These are phyloP conservation scores for Sugiyamaella chiloensis DNA, from an alignment of 805 yeast species.

Conservation along the genomic window DNA sequence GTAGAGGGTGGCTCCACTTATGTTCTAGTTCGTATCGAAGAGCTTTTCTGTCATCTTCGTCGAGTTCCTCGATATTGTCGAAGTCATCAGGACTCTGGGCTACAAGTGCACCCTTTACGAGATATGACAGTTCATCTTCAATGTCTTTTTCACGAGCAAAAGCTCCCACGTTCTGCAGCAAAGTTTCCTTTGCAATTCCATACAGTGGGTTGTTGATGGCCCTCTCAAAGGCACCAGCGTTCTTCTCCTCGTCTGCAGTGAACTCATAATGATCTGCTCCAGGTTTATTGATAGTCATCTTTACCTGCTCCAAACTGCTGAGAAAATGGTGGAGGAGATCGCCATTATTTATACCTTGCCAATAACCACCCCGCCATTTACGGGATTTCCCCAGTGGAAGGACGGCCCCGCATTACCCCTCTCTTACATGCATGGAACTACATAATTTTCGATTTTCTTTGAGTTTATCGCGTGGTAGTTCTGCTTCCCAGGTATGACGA, in stretches of 20 bases:
- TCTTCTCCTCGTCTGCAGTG: not conserved
- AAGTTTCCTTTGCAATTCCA: constrained; percentile 23
- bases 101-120: constrained; percentile 49
- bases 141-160: constrained; percentile 27
- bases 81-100: constrained; percentile 46
- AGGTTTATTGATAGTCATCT: not conserved
- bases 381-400: not conserved
- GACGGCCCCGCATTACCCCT: not conserved
- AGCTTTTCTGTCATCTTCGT: constrained; percentile 31
- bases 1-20: constrained; percentile 42
- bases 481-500: too few relatives aligned
- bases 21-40: constrained; percentile 45
- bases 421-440: not conserved
- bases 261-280: not conserved
- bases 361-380: not conserved
- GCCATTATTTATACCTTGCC: not conserved
- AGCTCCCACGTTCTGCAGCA: constrained; percentile 25
- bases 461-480: not conserved
- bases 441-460: not conserved
- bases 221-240: not conserved
- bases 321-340: not conserved
- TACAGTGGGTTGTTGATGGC: constrained; percentile 27
- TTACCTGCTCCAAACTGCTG: not conserved
- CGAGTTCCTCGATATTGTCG: constrained; percentile 36
- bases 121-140: constrained; percentile 24